phyloP scores from a whole-genome alignment of 352 stramenopile species.

The Blastocystis sp. region DNA sequence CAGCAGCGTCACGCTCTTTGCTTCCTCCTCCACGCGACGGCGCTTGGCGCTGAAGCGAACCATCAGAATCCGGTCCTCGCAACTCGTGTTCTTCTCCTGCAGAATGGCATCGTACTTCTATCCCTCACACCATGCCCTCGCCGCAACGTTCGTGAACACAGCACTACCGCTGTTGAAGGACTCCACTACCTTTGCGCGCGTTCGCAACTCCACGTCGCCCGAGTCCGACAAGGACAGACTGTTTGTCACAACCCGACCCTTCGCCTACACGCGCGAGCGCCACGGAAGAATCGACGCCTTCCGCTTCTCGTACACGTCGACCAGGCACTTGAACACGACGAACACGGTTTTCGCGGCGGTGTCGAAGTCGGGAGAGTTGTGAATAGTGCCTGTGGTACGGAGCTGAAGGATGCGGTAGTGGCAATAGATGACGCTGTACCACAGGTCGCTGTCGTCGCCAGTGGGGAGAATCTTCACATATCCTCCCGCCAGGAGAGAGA shows the following conservation, averaged over 20 bases:
- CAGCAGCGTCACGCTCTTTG: not conserved
- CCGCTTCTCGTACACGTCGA: conserved; percentile 8
- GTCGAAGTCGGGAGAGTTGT: not conserved
- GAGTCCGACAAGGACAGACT: not conserved
- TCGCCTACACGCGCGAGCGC: not conserved
- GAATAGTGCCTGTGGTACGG: too few relatives aligned
- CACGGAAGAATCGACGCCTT: not conserved
- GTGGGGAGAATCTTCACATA: not conserved
- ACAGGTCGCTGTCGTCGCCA: not conserved
- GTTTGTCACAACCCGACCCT: not conserved
- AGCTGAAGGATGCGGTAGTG: conserved; percentile 10
- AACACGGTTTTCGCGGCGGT: not conserved
- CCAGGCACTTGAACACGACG: not conserved
- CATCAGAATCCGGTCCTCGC: not conserved
- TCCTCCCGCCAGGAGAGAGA: not conserved
- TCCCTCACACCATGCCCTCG: not conserved
- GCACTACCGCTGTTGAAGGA: not conserved
- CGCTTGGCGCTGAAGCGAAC: not conserved
- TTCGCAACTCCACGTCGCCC: not conserved
- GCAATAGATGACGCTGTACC: conserved; percentile 1
- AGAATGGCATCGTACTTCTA: conserved; percentile 7
- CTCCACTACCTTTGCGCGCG: not conserved
- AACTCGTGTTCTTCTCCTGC: not conserved
- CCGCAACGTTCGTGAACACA: not conserved
- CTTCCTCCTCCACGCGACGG: not conserved